Base-by-base conservation (phyloP, 768 basidiomycete genomes). In the Phanerochaete sordida region DNA sequence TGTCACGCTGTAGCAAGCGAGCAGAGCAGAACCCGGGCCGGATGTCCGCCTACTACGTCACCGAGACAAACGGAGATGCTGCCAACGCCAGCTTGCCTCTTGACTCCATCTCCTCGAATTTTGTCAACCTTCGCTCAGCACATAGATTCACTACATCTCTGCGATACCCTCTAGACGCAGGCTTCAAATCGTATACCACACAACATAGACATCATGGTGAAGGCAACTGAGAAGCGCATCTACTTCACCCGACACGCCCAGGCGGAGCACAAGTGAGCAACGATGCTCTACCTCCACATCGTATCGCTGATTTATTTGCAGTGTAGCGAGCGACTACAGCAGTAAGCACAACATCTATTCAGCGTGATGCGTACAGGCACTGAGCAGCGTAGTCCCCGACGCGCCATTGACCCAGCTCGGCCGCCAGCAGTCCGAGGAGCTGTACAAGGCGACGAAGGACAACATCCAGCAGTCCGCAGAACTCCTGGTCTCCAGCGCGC, bases 171-270 rank as follows among this genome's bases (percentile, higher is more conserved):
- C n/a, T n/a, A n/a, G n/a, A n/a, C n/a, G n/a, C n/a, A n/a, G n/a
- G n/a, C n/a, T n/a, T n/a, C n/a, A n/a, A n/a, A n/a, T n/a, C n/a
- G n/a, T n/a, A n/a, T n/a, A 39, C 33, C 11, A 26, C 47, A 28
- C 23, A 19, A 11, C 5, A 2, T 37, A 37, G 33, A 54, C 56
- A 44, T 1, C 51, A 64, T 64, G 65, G 57, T 53, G 15, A 68
- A 62, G 37, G 66, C 69, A 11, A 68, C 69, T 1, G 59, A 66
- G 56, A 70, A 70, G 57, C 66, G 63, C 49, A 68, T 70, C 39
- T 70, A 64, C 61, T 62, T 70, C 49, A 69, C 68, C 24, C 64
- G 69, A 16, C 69, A 70, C 59, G 68, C 69, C 0, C 65, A 70
- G 55, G 69, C 69, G 1, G 69, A 70, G 50, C 69, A 70, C 64